These are phyloP conservation scores for Curvularia spicifera DNA, from an alignment of 2,329 filamentous ascomycete genomes.

Conservation along the genomic window DNA sequence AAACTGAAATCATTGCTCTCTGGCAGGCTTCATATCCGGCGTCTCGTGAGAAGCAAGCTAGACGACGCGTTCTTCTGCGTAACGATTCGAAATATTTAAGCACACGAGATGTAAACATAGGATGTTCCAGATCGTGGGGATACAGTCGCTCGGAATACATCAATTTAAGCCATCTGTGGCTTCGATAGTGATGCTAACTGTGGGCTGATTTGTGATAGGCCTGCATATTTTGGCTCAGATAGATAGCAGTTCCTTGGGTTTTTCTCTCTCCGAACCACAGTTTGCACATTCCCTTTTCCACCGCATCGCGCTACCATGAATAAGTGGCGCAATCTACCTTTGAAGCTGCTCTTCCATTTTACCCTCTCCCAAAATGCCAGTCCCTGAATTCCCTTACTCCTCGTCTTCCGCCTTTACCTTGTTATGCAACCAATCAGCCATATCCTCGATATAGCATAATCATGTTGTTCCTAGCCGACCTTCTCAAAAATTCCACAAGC, in stretches of 20 bases:
- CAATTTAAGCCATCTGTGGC: not conserved
- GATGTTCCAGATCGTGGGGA: slow-evolving; percentile 11
- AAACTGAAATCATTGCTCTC: slow-evolving; percentile 15
- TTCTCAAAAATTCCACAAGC: not conserved
- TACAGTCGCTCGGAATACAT: not conserved
- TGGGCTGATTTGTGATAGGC: not conserved
- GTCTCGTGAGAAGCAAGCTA: not conserved
- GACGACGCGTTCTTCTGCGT: not conserved
- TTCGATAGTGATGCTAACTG: not conserved
- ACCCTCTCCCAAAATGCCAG: not conserved
- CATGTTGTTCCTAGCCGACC: slow-evolving; percentile 2
- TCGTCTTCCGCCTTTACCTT: not conserved
- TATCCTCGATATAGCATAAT: not conserved
- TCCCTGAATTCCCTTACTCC: not conserved
- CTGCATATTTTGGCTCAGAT: slow-evolving; percentile 1
- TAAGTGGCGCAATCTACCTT: not conserved
- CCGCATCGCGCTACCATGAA: not conserved
- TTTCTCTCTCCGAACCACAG: not conserved
- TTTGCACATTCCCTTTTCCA: not conserved
- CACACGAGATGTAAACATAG: slow-evolving; percentile 7
- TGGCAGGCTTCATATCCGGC: slow-evolving; percentile 1
- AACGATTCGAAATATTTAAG: slow-evolving; percentile 2
- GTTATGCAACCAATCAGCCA: not conserved
- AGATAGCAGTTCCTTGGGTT: slow-evolving; percentile 3
- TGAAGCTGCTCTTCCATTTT: not conserved